phyloP scores from a whole-genome alignment of 2,329 filamentous ascomycete species.

The Chalaropsis thielavioides region DNA sequence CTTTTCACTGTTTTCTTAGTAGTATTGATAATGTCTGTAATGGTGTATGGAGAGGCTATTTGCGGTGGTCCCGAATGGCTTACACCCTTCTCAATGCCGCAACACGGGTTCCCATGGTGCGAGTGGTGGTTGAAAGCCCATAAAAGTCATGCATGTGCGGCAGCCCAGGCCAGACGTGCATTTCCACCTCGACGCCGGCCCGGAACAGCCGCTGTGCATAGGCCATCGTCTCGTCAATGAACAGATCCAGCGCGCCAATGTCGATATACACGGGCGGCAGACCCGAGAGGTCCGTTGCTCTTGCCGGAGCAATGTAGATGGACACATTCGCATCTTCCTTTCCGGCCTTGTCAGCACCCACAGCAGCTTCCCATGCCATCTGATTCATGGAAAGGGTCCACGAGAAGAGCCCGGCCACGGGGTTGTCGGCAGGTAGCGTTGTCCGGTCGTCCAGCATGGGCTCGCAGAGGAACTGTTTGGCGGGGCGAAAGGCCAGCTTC shows the following conservation, averaged over 20 bases:
- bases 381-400: conserved; percentile 20
- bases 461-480: conserved; percentile 24
- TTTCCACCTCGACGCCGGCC: conserved; percentile 26
- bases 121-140: conserved; percentile 10
- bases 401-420: conserved; percentile 1
- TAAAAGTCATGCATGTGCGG: conserved; percentile 23
- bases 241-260: conserved; percentile 28
- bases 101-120: conserved; percentile 13
- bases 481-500: conserved; percentile 20
- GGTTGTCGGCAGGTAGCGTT: conserved; percentile 9
- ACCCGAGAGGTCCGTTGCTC: conserved; percentile 20
- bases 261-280: conserved; percentile 29
- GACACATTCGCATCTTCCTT: conserved; percentile 18
- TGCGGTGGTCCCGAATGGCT: no score
- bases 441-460: conserved; percentile 26
- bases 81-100: conserved; percentile 7
- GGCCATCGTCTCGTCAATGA: conserved; percentile 25
- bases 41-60: no score
- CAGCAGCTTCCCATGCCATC: conserved; percentile 21
- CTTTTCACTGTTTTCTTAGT: no score
- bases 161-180: conserved; percentile 29
- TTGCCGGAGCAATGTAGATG: conserved; percentile 21
- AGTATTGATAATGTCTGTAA: no score
- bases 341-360: conserved; percentile 18
- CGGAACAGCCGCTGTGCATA: conserved; percentile 24